A percentile compares a stretch with the other conserved stretches of the same genome.
phyloP scores from a whole-genome alignment of 2,329 filamentous ascomycete genomes.

The Talaromyces sp. region DNA sequence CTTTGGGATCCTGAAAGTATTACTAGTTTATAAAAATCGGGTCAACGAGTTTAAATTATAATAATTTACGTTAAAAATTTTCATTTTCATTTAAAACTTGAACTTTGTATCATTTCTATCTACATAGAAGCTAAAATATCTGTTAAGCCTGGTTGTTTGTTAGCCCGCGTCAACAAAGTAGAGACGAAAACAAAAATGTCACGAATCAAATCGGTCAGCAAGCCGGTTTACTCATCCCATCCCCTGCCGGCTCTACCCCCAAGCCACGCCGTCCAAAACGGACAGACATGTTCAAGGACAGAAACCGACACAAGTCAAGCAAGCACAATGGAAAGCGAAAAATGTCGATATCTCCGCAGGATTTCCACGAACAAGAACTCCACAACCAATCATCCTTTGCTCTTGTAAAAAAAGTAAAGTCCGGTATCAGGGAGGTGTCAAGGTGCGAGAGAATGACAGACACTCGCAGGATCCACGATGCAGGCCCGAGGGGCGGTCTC shows the following conservation, averaged over 20 bases:
- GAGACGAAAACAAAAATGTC: not conserved
- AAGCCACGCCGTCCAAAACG: slow-evolving; percentile 31
- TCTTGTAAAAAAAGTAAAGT: slow-evolving; percentile 23
- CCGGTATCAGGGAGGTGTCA: slow-evolving; percentile 41
- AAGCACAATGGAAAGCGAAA: slow-evolving; percentile 16
- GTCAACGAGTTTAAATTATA: not conserved
- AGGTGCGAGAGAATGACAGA: slow-evolving; percentile 20
- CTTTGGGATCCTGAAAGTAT: not conserved
- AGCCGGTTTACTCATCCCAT: slow-evolving; percentile 41
- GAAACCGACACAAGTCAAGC: slow-evolving; percentile 31
- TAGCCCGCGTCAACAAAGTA: not conserved
- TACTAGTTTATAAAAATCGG: not conserved
- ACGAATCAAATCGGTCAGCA: slow-evolving; percentile 22
- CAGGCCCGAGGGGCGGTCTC: slow-evolving; percentile 32
- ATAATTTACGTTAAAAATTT: not conserved
- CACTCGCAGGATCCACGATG: slow-evolving; percentile 14
- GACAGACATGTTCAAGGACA: slow-evolving; percentile 20
- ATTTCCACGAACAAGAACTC: slow-evolving; percentile 25
- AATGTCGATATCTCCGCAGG: slow-evolving; percentile 2
- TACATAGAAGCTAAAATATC: not conserved
- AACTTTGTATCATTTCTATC: not conserved
- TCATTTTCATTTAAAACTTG: not conserved
- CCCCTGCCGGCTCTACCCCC: slow-evolving; percentile 29
- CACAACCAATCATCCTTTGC: slow-evolving; percentile 41
- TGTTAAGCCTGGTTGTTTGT: not conserved